Base-by-base conservation (phyloP, 805 yeast species). In the Kregervanrija pseudodelftensis region DNA sequence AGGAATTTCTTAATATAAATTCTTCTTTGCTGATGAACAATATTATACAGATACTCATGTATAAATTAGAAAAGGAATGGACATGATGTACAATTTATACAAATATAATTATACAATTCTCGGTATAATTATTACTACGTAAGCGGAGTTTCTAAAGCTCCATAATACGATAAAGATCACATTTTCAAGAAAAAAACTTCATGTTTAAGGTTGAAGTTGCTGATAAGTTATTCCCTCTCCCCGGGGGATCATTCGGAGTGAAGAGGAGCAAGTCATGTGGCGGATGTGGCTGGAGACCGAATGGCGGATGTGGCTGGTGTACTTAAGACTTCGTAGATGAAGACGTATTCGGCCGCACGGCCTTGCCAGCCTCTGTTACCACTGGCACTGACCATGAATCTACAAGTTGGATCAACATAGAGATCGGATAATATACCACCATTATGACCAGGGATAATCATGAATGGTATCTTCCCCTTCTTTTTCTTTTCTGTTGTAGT, bases 331-430 rank as follows among this genome's bases (percentile, higher is more conserved):
- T 51, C 55, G 32, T 51, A 50, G 39, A 51, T 44, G 38, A 89
- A 73, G 9, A 85, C 85, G n/a, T 80, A 76, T 47, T 89, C 96
- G 1, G 93, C 82, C 17, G 83, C 75, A 33, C 71, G 67, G 3
- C 95, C 89, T 53, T 83, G 89, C 97, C 97, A 91, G 5, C 99
- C 99, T 56, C 97, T 75, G 50, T 85, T 87, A 9, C 99, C 99
- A 60, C 95, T 84, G 1, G 97, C 82, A 56, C 95, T 83, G 5
- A 91, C 75, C 82, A 93, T 72, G 61, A 85, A 93, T 49, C 93
- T 67, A 35, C 95, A 87, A 2, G 93, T 83, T 30, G 91, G 91
- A 62, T 91, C 98, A 16, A 90, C 82, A 44, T 77, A 71, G 50
- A 93, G 67, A 42, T 80, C 79, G 40, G 95, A 84, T 32, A 93